Conservation (phyloP, 1,284 basidiomycete species). For the Leccinum holopus region DNA sequence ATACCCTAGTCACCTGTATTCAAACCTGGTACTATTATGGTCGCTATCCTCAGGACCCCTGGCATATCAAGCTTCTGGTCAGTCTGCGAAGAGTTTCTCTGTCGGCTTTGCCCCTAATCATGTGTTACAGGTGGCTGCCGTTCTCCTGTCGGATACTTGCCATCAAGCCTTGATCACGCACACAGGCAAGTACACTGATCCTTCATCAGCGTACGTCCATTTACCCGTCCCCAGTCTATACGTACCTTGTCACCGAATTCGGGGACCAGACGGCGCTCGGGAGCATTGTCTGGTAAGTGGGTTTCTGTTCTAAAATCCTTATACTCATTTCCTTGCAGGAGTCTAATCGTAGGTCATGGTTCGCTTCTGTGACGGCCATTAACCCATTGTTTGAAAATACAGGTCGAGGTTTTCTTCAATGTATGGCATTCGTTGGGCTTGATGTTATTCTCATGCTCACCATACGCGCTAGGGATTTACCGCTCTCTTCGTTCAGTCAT, state of each 20-base stretch:
- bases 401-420: conserved; percentile 44
- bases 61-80: conserved; percentile 49
- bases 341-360: conserved; percentile 42
- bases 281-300: conserved; percentile 48
- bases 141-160: conserved; percentile 52
- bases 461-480: conserved; percentile 31
- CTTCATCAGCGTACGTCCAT: background rate
- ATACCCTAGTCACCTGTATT: conserved; percentile 49
- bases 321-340: conserved; percentile 37
- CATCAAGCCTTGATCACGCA: conserved; percentile 62
- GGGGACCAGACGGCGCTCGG: conserved; percentile 33
- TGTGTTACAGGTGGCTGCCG: conserved; percentile 44
- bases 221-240: conserved; percentile 45
- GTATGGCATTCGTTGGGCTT: conserved; percentile 10
- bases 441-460: conserved; percentile 3
- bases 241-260: conserved; percentile 40
- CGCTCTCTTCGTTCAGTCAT: conserved; percentile 39
- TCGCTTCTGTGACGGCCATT: background rate
- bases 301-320: background rate
- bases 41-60: conserved; percentile 48
- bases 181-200: conserved; percentile 38
- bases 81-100: background rate
- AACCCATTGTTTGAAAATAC: background rate
- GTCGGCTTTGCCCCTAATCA: background rate
- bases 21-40: conserved; percentile 60